Base-by-base conservation (phyloP, 2,329 filamentous ascomycete species). In the Sclerotinia spermophila region DNA sequence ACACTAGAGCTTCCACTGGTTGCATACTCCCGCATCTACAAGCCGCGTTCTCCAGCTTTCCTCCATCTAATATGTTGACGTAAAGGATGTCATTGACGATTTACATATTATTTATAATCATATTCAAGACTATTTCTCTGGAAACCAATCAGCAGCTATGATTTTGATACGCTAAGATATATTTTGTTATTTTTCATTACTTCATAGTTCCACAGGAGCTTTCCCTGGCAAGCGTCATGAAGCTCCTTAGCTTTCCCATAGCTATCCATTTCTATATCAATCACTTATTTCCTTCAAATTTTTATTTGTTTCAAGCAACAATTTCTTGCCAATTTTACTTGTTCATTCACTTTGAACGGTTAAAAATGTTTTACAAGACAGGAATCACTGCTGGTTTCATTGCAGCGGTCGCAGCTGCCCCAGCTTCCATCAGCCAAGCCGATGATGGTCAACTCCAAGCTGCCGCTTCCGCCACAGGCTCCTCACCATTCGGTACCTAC, bases 401-500 rank as follows among this genome's bases (percentile, higher is more conserved):
- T 27, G 67, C 38, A 53, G 59, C 45, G 8, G 59, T 56, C 10
- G 38, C 45, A 2, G 67, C 48, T 40, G 24, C n/a, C 19, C 62
- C 62, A 53, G 45, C 62, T 60, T n/a, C 56, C 8, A 38, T 60
- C n/a, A 60, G 38, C 15, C 38, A 60, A 27, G 42, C 21, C 17
- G 42, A 8, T 30, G 58, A 42, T 42, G 38, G 58, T 10, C 58
- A 60, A 60, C 19, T 60, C 13, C 19, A 42, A n/a, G 27, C 40
- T 21, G 35, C 64, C 15, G n/a, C 64, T 33, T 44, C 40, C 19
- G 40, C 53, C 17, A 40, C 67, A 10, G 40, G 42, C n/a, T 24
- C 27, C 21, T 48, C 45, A 15, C n/a, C 64, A 56, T 67, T 67
- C 38, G 33, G n/a, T 3, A 5, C 13, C 17, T 78, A 77, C 62